These are phyloP conservation scores for Penicillium sp. DNA, from an alignment of 2,329 filamentous ascomycete genomes.

Conservation along the genomic window DNA sequence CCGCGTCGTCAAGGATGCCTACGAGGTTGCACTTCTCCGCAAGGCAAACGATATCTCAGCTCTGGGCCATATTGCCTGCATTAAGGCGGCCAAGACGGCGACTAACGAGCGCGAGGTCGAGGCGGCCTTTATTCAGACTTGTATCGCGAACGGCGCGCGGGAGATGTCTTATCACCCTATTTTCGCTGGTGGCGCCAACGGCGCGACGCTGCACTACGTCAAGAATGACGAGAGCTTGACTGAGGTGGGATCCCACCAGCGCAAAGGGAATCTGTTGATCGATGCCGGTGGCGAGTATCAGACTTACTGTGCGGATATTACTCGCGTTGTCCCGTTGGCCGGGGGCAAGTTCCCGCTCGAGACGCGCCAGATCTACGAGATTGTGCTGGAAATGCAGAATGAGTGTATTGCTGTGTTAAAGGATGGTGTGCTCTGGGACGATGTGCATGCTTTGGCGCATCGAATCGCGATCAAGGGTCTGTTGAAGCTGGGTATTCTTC, in stretches of 20 bases:
- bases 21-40: conserved; percentile 80
- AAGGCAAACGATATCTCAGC: conserved; percentile 80
- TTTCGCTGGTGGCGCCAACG: conserved; percentile 79
- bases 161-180: conserved; percentile 88
- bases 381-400: conserved; percentile 80
- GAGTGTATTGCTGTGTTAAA: conserved; percentile 69
- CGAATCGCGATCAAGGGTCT: conserved; percentile 72
- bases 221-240: conserved; percentile 73
- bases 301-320: conserved; percentile 88
- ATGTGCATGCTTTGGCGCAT: conserved; percentile 73
- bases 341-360: conserved; percentile 71
- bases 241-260: conserved; percentile 45
- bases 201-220: conserved; percentile 82
- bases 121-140: conserved; percentile 72
- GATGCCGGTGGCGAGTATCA: conserved; percentile 86
- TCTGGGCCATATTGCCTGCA: conserved; percentile 72
- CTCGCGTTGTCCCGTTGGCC: conserved; percentile 78
- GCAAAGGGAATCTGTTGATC: conserved; percentile 72
- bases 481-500: conserved; percentile 68
- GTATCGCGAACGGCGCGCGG: conserved; percentile 71
- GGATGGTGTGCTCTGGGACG: conserved; percentile 70
- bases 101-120: conserved; percentile 82
- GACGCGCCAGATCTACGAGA: conserved; percentile 70
- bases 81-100: conserved; percentile 63
- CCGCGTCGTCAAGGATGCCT: conserved; percentile 80